phyloP scores from a whole-genome alignment of 2,329 filamentous ascomycete genomes.

The Alternaria tenuissima region DNA sequence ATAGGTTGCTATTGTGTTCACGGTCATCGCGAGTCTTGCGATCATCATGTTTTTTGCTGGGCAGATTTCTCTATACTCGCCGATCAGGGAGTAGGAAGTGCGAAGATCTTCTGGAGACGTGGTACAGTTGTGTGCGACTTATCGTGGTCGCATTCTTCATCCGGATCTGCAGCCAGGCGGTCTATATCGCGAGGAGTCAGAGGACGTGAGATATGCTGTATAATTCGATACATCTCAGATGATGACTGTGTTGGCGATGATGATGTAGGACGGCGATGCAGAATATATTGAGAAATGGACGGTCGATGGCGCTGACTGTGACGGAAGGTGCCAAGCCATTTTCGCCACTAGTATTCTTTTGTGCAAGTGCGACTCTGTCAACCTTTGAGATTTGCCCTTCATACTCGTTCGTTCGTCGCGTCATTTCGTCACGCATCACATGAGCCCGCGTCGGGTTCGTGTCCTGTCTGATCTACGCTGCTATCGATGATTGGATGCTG shows the following conservation, averaged over 20 bases:
- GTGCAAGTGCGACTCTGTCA: background rate
- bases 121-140: background rate
- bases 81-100: background rate
- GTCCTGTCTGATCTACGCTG: background rate
- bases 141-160: background rate
- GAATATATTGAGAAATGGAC: background rate
- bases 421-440: conserved; percentile 5
- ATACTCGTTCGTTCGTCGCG: background rate
- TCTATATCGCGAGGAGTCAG: background rate
- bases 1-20: conserved; percentile 29
- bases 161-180: background rate
- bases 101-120: background rate
- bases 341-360: background rate
- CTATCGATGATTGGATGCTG: conserved; percentile 4
- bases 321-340: background rate
- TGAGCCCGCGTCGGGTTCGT: conserved; percentile 2
- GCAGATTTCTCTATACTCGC: conserved; percentile 22
- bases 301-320: background rate
- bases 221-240: background rate
- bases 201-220: background rate
- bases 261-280: background rate
- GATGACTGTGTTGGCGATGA: too few relatives aligned
- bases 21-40: conserved; percentile 17
- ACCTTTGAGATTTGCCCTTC: background rate
- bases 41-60: conserved; percentile 27